Base-by-base conservation (phyloP, 768 basidiomycete genomes). In the Kwoniella heveanensis region DNA sequence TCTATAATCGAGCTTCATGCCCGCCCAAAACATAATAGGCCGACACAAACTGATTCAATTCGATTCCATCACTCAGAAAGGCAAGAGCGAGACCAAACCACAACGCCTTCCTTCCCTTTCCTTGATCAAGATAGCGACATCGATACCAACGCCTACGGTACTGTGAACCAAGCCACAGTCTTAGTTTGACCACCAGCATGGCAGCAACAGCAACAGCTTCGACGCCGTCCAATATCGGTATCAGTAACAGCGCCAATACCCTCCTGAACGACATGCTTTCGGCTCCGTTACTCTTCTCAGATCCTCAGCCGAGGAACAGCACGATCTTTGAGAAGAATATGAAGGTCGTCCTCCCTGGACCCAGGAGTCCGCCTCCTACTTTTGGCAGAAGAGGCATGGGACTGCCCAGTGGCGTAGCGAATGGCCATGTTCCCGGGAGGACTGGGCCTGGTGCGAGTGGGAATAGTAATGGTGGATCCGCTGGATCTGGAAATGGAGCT, bases 341-440 rank as follows among this genome's bases (percentile, higher is more conserved):
- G 21, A 61, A 44, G 15, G 65, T 67, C 46, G 69, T 74, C 13
- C 19, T 60, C 8, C 57, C 54, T 37, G 69, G 66, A 32, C 69
- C 72, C 17, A 57, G 46, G 15, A 62, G 61, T 58, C 71, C 71
- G 22, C 62, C 68, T 19, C 46, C 54, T 13, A 29, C n/a, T 17
- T 39, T 27, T 9, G n/a, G n/a, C 51, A 36, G 48, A 29, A 27
- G 39, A 21, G 25, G 15, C 51, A 15, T n/a, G 15, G 6, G 15
- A 9, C 39, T 7, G 39, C 39, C 37, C 37, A 62, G 32, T 22
- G 39, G n/a, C n/a, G 44, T 47, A 21, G 21, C 0, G 30, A 57
- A 30, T 44, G 53, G 21, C 44, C 30, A 55, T 29, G 25, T n/a
- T 17, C 48, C 36, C 29, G 39, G 29, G 48, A 51, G 26, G 44